These are phyloP conservation scores for Trichophyton schoenleinii DNA, from an alignment of 2,329 filamentous ascomycete species.

Conservation along the genomic window DNA sequence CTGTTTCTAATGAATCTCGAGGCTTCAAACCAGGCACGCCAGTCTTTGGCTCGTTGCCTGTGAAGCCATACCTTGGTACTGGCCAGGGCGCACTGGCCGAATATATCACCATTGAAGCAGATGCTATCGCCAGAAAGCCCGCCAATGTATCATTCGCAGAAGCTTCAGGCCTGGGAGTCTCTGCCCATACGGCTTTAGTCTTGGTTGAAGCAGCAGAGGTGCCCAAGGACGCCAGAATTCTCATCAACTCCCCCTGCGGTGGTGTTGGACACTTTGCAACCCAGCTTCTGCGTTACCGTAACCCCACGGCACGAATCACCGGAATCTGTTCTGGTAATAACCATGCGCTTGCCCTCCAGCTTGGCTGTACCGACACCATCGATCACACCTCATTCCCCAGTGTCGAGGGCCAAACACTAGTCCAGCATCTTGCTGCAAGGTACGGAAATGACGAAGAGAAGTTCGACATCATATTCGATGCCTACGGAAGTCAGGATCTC, in stretches of 20 bases:
- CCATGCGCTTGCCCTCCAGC: constrained; percentile 5
- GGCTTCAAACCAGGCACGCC: constrained; percentile 6
- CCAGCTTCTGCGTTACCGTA: constrained; percentile 6
- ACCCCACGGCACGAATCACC: constrained; percentile 8
- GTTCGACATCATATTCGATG: constrained; percentile 11
- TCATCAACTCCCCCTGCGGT: constrained; percentile 11
- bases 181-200: constrained; percentile 7
- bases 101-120: constrained; percentile 10
- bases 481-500: constrained; percentile 11
- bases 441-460: constrained; percentile 5
- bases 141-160: constrained; percentile 5
- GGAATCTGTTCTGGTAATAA: constrained; percentile 10
- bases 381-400: constrained; percentile 10
- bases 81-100: constrained; percentile 8
- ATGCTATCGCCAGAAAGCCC: constrained; percentile 6
- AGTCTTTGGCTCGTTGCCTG: constrained; percentile 12
- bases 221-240: constrained; percentile 5
- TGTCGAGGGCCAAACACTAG: constrained; percentile 3
- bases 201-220: constrained; percentile 7
- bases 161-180: constrained; percentile 8
- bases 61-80: constrained; percentile 6
- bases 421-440: background rate
- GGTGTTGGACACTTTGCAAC: constrained; percentile 11
- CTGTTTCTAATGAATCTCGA: background rate
- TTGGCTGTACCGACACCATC: constrained; percentile 10